Conservation (phyloP, 1,284 basidiomycete genomes). For the Porodaedalea pini region DNA sequence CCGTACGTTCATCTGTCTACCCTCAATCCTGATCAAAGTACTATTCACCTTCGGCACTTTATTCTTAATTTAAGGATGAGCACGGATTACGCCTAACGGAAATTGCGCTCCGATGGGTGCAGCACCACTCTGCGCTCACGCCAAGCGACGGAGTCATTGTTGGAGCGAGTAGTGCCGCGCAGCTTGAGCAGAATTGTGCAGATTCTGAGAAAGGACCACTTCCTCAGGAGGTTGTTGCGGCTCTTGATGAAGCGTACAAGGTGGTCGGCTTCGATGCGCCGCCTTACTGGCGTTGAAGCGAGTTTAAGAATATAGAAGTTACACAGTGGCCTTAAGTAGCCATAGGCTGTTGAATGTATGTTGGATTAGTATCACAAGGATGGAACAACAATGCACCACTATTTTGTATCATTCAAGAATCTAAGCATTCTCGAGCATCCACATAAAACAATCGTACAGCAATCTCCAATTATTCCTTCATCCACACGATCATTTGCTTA, state of each 20-base stretch:
- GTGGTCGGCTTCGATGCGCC: constrained; percentile 43
- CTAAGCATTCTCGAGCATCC: no score
- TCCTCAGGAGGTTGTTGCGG: constrained; percentile 45
- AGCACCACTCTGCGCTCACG: constrained; percentile 43
- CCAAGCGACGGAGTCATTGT: constrained; percentile 40
- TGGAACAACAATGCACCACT: neutral
- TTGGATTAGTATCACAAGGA: neutral
- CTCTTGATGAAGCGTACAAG: constrained; percentile 48
- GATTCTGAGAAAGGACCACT: constrained; percentile 48
- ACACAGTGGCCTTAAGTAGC: no score
- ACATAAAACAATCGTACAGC: no score
- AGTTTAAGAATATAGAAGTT: neutral
- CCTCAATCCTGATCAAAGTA: neutral
- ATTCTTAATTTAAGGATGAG: constrained; percentile 32
- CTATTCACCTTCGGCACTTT: constrained; percentile 3
- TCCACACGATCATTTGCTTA: constrained; percentile 1
- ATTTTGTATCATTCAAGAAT: no score
- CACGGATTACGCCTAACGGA: constrained; percentile 40
- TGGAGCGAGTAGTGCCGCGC: constrained; percentile 37
- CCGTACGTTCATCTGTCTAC: constrained; percentile 24
- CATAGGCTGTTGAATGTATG: neutral
- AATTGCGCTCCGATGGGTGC: constrained; percentile 43
- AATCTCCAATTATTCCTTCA: neutral
- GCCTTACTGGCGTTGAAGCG: constrained; percentile 45
- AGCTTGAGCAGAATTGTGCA: constrained; percentile 36